phyloP scores from a whole-genome alignment of 2,329 filamentous ascomycete genomes.

The Dothidotthia symphoricarpi region DNA sequence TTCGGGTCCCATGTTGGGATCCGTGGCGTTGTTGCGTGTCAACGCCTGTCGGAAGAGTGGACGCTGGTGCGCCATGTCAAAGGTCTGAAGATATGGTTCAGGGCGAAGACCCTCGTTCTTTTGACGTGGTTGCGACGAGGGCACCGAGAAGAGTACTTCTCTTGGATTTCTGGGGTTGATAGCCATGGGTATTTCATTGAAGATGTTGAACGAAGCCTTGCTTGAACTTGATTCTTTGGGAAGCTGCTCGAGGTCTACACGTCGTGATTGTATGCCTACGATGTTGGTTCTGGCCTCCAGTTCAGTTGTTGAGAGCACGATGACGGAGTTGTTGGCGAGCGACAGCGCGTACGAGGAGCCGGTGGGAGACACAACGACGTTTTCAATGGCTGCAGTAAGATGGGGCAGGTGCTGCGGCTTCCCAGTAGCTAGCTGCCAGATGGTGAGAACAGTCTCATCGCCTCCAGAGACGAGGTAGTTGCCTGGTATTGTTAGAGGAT shows the following conservation, averaged over 20 bases:
- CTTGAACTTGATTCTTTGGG: constrained; percentile 19
- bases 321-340: constrained; percentile 86
- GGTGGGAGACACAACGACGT: constrained; percentile 73
- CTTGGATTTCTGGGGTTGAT: constrained; percentile 44
- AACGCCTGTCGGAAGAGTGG: constrained; percentile 85
- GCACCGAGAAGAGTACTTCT: constrained; percentile 51
- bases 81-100: constrained; percentile 73
- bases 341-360: constrained; percentile 82
- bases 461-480: constrained; percentile 95
- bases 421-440: constrained; percentile 91
- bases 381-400: constrained; percentile 79
- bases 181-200: constrained; percentile 37
- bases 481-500: constrained; percentile 51
- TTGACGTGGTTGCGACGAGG: constrained; percentile 49
- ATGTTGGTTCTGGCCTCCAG: constrained; percentile 81
- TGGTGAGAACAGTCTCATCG: constrained; percentile 79
- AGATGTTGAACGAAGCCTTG: constrained; percentile 20
- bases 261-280: constrained; percentile 68
- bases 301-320: constrained; percentile 87
- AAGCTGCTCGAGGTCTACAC: constrained; percentile 29
- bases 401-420: constrained; percentile 85
- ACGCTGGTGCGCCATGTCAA: constrained; percentile 75
- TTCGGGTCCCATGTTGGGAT: constrained; percentile 71
- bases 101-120: constrained; percentile 30
- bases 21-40: constrained; percentile 82